Evolutionary conservation across 305 asterid genomes (phyloP).

Genomic region (Fraxinus nigra): DNA sequence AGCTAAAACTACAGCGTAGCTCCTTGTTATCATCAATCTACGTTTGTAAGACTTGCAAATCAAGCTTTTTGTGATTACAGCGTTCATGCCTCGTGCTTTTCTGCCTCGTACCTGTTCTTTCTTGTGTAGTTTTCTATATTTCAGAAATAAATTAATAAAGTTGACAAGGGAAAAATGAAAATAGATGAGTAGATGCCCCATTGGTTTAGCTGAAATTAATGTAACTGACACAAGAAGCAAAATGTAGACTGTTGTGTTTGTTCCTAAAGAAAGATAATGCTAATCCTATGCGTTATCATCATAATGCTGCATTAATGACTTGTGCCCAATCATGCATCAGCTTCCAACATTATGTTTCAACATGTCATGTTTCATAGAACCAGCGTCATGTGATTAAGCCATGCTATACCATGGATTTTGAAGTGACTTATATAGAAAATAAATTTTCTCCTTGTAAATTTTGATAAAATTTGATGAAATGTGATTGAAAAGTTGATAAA

Average conservation of each 20-base stretch:
- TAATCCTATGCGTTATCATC: not conserved
- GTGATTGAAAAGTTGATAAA: too few species aligned
- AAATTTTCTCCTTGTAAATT: not conserved
- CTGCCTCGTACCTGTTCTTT: not conserved
- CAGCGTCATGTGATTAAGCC: not conserved
- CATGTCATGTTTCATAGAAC: not conserved
- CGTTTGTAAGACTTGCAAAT: not conserved
- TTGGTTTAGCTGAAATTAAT: not conserved
- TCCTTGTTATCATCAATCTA: not conserved
- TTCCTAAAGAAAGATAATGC: not conserved
- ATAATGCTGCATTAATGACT: not conserved
- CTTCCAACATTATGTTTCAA: not conserved
- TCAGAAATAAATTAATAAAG: not conserved
- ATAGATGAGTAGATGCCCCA: not conserved
- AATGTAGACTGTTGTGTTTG: not conserved
- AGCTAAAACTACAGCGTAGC: slow-evolving; percentile 1
- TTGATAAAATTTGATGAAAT: not conserved
- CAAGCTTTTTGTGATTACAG: slow-evolving; percentile 1
- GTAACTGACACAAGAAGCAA: not conserved
- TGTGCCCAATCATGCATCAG: not conserved
- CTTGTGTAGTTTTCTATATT: not conserved
- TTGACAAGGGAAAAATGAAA: not conserved
- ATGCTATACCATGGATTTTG: not conserved
- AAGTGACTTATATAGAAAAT: not conserved
- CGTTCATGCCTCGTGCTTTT: not conserved